Percentiles rank a stretch among this genome's conserved stretches.
Evolutionary conservation across 148 eudicot species (phyloP).

Genomic region (Amaranthus palmeri): DNA sequence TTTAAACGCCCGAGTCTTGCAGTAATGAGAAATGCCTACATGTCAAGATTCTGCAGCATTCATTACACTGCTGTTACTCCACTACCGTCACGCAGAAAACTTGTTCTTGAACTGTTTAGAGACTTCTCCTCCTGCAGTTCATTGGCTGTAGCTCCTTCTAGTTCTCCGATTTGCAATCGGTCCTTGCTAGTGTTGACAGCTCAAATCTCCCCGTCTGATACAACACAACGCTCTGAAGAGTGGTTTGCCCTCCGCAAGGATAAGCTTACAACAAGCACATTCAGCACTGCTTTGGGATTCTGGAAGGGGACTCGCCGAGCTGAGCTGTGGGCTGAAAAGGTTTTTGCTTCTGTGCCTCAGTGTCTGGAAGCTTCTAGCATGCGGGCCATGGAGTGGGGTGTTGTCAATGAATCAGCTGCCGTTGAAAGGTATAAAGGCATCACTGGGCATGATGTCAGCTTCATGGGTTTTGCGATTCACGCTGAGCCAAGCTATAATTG

Average conservation of each 20-base stretch:
- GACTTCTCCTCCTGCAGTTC: constrained; percentile 37
- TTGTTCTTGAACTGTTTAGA: constrained; percentile 30
- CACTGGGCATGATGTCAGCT: constrained; percentile 66
- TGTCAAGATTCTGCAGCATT: constrained; percentile 48
- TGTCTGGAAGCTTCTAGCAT: constrained; percentile 23
- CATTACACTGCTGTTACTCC: constrained; percentile 39
- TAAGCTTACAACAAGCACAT: constrained; percentile 79
- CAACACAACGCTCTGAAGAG: constrained; percentile 83
- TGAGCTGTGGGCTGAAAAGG: constrained; percentile 89
- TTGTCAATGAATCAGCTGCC: constrained; percentile 60
- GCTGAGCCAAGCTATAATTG: constrained; percentile 56
- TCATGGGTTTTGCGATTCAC: constrained; percentile 75
- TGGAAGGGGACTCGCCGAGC: constrained; percentile 81
- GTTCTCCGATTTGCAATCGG: constrained; percentile 21
- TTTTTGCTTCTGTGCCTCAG: constrained; percentile 36
- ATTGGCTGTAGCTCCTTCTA: constrained; percentile 22
- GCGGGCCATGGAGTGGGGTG: constrained; percentile 90
- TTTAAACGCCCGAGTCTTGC: constrained; percentile 4
- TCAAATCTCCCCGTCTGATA: constrained; percentile 39
- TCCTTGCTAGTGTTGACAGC: constrained; percentile 29
- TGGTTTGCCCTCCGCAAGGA: constrained; percentile 91
- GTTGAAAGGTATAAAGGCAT: constrained; percentile 73
- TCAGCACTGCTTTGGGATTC: constrained; percentile 81
- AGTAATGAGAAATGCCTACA: constrained; percentile 62
- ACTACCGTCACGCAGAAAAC: constrained; percentile 26